These are phyloP conservation scores for Zygoascus biomembranicola DNA, from an alignment of 805 yeast species.

Conservation along the genomic window DNA sequence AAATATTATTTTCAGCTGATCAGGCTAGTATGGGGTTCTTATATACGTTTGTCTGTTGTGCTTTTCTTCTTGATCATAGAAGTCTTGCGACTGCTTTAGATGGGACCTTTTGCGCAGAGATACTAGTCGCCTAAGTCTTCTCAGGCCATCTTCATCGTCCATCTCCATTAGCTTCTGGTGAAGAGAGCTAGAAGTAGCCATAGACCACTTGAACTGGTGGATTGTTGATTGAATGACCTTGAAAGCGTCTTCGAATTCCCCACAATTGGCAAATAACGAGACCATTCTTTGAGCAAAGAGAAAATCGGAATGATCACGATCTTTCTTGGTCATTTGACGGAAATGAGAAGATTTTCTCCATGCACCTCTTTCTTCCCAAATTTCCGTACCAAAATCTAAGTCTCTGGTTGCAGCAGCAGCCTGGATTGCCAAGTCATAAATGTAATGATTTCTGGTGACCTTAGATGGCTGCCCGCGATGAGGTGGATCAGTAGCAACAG, in stretches of 20 bases:
- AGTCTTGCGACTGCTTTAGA: neutral
- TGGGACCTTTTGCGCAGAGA: neutral
- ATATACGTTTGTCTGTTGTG: neutral
- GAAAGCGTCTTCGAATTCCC: slow-evolving; percentile 59
- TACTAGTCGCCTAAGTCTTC: neutral
- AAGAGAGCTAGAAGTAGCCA: slow-evolving; percentile 28
- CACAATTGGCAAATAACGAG: slow-evolving; percentile 44
- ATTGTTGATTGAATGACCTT: slow-evolving; percentile 59
- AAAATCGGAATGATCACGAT: slow-evolving; percentile 45
- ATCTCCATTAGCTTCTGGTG: slow-evolving; percentile 32
- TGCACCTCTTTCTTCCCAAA: slow-evolving; percentile 75
- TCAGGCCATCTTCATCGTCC: slow-evolving; percentile 26
- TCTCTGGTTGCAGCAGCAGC: slow-evolving; percentile 56
- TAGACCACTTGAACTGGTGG: slow-evolving; percentile 62
- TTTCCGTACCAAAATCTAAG: slow-evolving; percentile 47
- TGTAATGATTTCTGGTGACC: slow-evolving; percentile 36
- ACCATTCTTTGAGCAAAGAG: slow-evolving; percentile 70
- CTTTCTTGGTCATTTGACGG: slow-evolving; percentile 30
- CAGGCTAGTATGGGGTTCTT: neutral
- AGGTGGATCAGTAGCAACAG: neutral
- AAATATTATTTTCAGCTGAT: neutral
- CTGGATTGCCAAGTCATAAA: slow-evolving; percentile 54
- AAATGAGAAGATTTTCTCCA: slow-evolving; percentile 54
- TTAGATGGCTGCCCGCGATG: slow-evolving; percentile 15
- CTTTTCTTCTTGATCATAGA: neutral